Evolutionary conservation across 164 flowering plant species (phyloP), one percentile per base, ranked within the genome.

Genomic region (Vitis labrusca): DNA sequence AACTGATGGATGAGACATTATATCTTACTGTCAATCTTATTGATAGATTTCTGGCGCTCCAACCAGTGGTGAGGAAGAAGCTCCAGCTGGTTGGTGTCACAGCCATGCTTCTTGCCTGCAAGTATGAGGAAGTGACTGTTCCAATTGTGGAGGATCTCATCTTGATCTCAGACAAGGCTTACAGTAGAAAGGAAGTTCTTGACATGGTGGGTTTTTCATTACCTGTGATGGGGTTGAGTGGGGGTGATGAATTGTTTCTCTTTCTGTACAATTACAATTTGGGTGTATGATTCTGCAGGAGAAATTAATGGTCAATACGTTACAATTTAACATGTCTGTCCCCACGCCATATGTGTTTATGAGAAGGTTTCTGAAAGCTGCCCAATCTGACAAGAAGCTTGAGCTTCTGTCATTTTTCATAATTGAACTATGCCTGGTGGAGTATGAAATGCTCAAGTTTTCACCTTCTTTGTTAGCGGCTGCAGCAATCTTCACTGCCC

Each of bases 101-200:
- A 15, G 97, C 98, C 51, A 76, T 93, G 95, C 92, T 93, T 61
- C 76, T 93, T 27, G 98, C 98, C 0, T 91, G 98, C 88, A 93
- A 93, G 64, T 93, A 91, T 64, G 97, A 93, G 67, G 98, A 90
- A 74, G 92, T 93, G 17, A 80, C 88, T 2, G 95, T 93, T 16
- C 98, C 97, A 1, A 85, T 93, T 47, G 92, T 93, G 37, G 92
- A 86, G 60, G 98, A 93, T 75, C 78, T 93, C 15, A 85, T 93
- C 63, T 65, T 88, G 67, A 93, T 93, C 50, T 89, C 97, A 19
- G 98, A 90, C 70, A 91, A 75, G 61, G 98, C 97, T 50, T 93
- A 93, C 77, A 77, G 74, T 23, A 78, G 90, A 74, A 78, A 84
- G 53, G 94, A 93, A 81, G 91, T 93, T 52, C 84, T 93, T 51